Conservation (phyloP, 495 filamentous ascomycete species). For the Stereocaulon alpinum region DNA sequence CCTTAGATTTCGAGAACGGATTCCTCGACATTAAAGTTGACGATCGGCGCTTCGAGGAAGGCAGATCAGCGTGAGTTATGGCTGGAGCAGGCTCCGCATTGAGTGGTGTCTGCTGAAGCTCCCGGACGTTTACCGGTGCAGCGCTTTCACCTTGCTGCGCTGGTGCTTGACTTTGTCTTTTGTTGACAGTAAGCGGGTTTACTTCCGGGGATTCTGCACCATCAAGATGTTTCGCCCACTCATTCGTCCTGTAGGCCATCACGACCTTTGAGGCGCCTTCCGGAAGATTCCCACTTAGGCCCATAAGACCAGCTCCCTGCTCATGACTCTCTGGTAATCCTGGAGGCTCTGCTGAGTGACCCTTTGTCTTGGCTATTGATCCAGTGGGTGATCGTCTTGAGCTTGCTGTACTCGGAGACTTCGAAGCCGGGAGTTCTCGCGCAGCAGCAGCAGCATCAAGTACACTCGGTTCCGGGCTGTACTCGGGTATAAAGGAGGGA, state of each 20-base stretch:
- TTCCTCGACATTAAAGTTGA: conserved; percentile 6
- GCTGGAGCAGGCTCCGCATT: conserved; percentile 33
- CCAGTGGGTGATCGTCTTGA: conserved; percentile 1
- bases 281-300: conserved; percentile 13
- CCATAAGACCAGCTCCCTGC: background rate
- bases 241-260: conserved; percentile 79
- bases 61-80: conserved; percentile 21
- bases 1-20: background rate
- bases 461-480: conserved; percentile 4
- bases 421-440: background rate
- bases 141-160: conserved; percentile 38
- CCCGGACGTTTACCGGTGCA: conserved; percentile 52
- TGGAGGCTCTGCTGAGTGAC: background rate
- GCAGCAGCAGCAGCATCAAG: background rate
- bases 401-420: conserved; percentile 1
- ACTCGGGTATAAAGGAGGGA: background rate
- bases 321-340: background rate
- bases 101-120: conserved; percentile 60
- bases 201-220: conserved; percentile 66
- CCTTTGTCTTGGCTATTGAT: background rate
- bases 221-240: conserved; percentile 89
- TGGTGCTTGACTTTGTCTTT: conserved; percentile 22
- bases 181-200: conserved; percentile 46
- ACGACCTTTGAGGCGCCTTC: conserved; percentile 52
- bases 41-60: background rate